Evolutionary conservation across 164 flowering plant species (phyloP), one percentile per base, ranked within the genome.

Genomic region (Macadamia integrifolia): DNA sequence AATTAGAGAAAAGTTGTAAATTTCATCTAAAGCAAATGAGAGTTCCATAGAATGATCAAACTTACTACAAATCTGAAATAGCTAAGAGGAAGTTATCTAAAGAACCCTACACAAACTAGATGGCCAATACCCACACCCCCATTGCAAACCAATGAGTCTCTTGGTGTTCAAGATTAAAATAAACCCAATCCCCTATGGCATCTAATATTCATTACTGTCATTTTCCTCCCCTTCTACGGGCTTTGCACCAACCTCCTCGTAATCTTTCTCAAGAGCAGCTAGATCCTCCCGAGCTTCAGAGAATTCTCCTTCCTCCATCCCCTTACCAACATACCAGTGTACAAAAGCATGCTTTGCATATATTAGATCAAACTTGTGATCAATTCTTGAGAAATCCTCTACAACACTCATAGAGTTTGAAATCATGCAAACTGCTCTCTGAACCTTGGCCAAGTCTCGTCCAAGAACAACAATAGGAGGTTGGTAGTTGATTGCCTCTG

Each of bases 291-390:
- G 72, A 4, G 91, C 88, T 74, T 87, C 91, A 0, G 91, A 87
- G 52, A 87, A 87, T 74, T 87, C 89, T 6, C 88, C 91, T 72
- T 87, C 91, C 77, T 87, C 91, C 91, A 87, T 87, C 8, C 91
- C 89, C 71, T 87, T 88, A 70, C 91, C 91, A 15, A 85, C 91
- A 66, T 87, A 87, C 91, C 91, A 87, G 42, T 87, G 91, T 53
- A 87, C 91, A 66, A 87, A 85, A 0, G 91, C 31, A 23, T 23
- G 23, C 23, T 23, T 23, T 23, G 23, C 23, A 23, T 23, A 23
- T 23, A 23, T 23, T 23, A 86, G 66, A 77, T 86, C 88, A 69
- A 86, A 86, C 80, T 86, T 86, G 56, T 81, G 83, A 66, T 84
- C 88, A 64, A 86, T 83, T 67, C 87, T 79, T 0, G 84, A 81